Base-by-base conservation (phyloP, 352 stramenopile species). In the Blastocystis sp. region DNA sequence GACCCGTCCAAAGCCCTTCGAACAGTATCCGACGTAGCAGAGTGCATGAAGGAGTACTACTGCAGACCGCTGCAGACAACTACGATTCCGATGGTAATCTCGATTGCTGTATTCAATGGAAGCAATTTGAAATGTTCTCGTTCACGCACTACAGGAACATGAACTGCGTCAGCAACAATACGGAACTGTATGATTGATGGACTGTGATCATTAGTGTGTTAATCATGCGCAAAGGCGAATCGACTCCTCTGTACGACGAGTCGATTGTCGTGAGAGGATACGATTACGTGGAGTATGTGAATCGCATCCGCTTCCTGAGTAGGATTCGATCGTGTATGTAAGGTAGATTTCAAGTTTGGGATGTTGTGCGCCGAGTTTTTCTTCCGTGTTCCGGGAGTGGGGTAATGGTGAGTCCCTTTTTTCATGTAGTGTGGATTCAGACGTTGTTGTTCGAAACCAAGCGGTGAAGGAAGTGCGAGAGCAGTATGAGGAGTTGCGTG, bases 131-230 rank as follows among this genome's bases (percentile, higher is more conserved):
- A 1, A 49, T 18, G 42, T 72, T 72, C 42, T 72, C 61, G 21
- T 72, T 72, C 42, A 72, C 40, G n/a, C 34, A 72, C 27, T 72
- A 51, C 27, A 21, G 61, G 14, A 44, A 36, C 29, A 51, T 72
- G 36, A 36, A 72, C 42, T 72, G 61, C n/a, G n/a, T 72, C n/a
- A 32, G 27, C 29, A 72, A 72, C 42, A 44, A n/a, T 27, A 72
- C 61, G 7, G 61, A 72, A 48, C 40, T 44, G 61, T 72, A 44
- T 21, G 21, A 6, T 7, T 48, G 7, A 11, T 8, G 34, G 42
- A 44, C 14, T 24, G 6, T 72, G 2, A 72, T n/a, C 14, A 51
- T 4, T 72, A 72, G 61, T 18, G 29, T 49, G n/a, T 51, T 72
- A 11, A 27, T 72, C 9, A 36, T 72, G 24, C 36, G 42, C n/a